Evolutionary conservation across 768 basidiomycete genomes (phyloP).

Genomic region (Leccinum subgranulosum): DNA sequence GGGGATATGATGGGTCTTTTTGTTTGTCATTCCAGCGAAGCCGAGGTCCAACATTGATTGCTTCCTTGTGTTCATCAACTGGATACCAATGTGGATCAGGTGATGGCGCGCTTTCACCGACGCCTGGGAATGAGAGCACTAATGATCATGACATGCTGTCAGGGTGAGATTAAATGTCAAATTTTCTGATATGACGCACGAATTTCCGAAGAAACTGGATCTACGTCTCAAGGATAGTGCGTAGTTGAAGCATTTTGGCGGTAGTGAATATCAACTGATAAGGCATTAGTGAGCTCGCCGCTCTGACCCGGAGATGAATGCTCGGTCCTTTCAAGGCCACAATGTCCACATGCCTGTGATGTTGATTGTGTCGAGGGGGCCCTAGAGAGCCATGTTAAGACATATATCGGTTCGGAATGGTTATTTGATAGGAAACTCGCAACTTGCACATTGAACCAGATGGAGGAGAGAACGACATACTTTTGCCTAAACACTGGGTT

Average conservation of each 20-base stretch:
- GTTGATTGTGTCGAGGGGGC: constrained; percentile 74
- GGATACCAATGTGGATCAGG: constrained; percentile 51
- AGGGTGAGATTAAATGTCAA: constrained; percentile 1
- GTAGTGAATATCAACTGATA: constrained; percentile 54
- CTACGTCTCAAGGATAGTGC: constrained; percentile 55
- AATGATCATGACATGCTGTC: constrained; percentile 7
- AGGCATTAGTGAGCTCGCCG: constrained; percentile 55
- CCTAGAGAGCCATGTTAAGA: constrained; percentile 60
- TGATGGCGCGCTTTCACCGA: constrained; percentile 44
- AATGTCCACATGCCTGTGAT: constrained; percentile 46
- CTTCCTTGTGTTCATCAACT: constrained; percentile 48
- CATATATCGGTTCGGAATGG: constrained; percentile 44
- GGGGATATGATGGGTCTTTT: constrained; percentile 1
- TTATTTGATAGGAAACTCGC: constrained; percentile 29
- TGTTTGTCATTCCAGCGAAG: constrained; percentile 15
- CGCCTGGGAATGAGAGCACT: constrained; percentile 46
- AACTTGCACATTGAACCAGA: constrained; percentile 22
- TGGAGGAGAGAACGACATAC: constrained; percentile 29
- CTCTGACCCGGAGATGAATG: constrained; percentile 41
- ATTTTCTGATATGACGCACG: constrained; percentile 30
- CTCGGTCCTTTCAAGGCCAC: not conserved
- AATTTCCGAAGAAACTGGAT: constrained; percentile 53
- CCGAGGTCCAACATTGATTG: constrained; percentile 30
- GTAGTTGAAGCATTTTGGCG: constrained; percentile 48
- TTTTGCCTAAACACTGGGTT: constrained; percentile 49